These are phyloP conservation scores for Wickerhamiella kurtzmanii DNA, from an alignment of 805 yeast species.

Conservation along the genomic window DNA sequence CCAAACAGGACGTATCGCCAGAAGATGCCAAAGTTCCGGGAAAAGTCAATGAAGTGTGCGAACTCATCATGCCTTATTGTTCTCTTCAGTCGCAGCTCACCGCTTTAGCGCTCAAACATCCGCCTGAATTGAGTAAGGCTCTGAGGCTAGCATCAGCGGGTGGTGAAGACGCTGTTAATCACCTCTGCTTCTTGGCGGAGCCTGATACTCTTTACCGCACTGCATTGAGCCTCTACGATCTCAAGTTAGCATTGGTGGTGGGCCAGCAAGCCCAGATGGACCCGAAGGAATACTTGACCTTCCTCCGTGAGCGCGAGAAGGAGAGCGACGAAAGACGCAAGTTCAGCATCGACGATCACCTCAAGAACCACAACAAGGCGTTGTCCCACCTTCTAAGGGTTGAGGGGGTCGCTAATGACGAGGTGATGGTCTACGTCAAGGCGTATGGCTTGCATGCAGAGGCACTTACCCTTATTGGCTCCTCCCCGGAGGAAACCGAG, in stretches of 20 bases:
- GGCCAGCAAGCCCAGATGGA: constrained; percentile 97
- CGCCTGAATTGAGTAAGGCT: constrained; percentile 73
- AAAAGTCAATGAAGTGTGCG: constrained; percentile 65
- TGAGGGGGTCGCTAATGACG: constrained; percentile 29
- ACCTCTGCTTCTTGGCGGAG: constrained; percentile 81
- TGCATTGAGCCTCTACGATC: constrained; percentile 71
- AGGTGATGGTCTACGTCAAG: constrained; percentile 54
- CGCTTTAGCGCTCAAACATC: constrained; percentile 82
- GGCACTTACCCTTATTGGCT: constrained; percentile 49
- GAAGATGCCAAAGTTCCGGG: constrained; percentile 24
- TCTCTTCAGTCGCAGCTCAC: constrained; percentile 52
- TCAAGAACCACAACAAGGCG: constrained; percentile 58
- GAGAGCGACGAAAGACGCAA: constrained; percentile 53
- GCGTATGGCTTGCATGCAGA: constrained; percentile 54
- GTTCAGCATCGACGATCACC: constrained; percentile 66
- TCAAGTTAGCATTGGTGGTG: constrained; percentile 61
- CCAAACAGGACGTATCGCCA: not conserved
- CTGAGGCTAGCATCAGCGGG: constrained; percentile 37
- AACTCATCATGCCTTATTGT: constrained; percentile 32
- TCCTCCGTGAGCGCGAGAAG: constrained; percentile 63
- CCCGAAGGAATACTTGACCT: constrained; percentile 93
- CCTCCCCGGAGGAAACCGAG: not conserved
- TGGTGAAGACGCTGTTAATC: constrained; percentile 58
- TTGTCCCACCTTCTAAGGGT: constrained; percentile 40
- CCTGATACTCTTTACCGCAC: constrained; percentile 68